phyloP scores from a whole-genome alignment of 2,329 filamentous ascomycete genomes.

The Rhytidhysteron rufulum region DNA sequence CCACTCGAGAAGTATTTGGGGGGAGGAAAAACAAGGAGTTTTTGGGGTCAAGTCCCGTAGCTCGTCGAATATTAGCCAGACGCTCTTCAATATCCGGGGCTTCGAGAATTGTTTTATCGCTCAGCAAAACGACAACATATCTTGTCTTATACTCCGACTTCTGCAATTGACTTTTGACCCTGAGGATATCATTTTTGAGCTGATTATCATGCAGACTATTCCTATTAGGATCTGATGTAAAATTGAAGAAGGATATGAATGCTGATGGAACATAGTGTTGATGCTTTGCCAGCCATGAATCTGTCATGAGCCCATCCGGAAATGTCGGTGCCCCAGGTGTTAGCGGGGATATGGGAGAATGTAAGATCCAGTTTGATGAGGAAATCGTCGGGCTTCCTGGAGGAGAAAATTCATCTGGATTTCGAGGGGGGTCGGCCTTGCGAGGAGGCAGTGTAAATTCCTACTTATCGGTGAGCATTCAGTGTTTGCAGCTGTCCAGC shows the following conservation, averaged over 20 bases:
- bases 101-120: conserved; percentile 60
- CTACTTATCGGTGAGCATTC: conserved; percentile 31
- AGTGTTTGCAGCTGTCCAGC: conserved; percentile 3
- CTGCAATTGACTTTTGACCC: conserved; percentile 64
- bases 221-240: conserved; percentile 68
- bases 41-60: conserved; percentile 77
- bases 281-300: conserved; percentile 83
- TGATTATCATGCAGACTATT: conserved; percentile 80
- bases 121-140: conserved; percentile 73
- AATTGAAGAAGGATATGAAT: conserved; percentile 74
- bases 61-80: conserved; percentile 71
- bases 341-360: conserved; percentile 88
- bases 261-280: conserved; percentile 78
- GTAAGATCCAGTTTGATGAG: conserved; percentile 53
- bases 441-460: conserved; percentile 57
- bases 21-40: conserved; percentile 78
- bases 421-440: conserved; percentile 59
- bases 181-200: conserved; percentile 81
- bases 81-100: conserved; percentile 67
- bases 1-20: conserved; percentile 64
- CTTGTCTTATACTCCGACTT: conserved; percentile 73
- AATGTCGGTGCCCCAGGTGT: conserved; percentile 79
- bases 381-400: conserved; percentile 51
- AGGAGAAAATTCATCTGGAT: conserved; percentile 48
- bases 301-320: conserved; percentile 82